Conservation (phyloP, 129 eudicot species). For the Helianthus tuberosus region DNA sequence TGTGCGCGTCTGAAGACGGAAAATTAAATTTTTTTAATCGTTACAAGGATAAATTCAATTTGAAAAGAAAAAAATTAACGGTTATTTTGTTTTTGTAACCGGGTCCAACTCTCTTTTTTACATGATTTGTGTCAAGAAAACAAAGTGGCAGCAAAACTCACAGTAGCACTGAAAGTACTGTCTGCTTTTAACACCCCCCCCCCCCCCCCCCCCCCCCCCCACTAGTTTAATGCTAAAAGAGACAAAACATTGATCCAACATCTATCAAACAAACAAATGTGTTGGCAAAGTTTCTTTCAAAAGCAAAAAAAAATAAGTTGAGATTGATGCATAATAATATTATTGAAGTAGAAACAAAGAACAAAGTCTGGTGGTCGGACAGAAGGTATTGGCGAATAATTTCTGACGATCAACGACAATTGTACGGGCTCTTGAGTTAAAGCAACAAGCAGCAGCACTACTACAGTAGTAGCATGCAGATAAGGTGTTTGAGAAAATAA, state of each 20-base stretch:
- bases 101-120: not conserved
- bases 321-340: slow-evolving; percentile 4
- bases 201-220: too few relatives aligned
- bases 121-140: slow-evolving; percentile 17
- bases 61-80: too few relatives aligned
- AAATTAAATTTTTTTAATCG: too few relatives aligned
- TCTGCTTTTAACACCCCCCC: not conserved
- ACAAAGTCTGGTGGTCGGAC: slow-evolving; percentile 2
- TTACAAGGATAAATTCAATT: too few relatives aligned
- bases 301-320: not conserved
- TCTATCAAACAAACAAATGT: not conserved
- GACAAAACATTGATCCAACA: slow-evolving; percentile 19
- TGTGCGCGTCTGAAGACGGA: too few relatives aligned
- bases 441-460: not conserved
- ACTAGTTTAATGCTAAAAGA: not conserved
- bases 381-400: slow-evolving; percentile 30
- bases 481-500: slow-evolving; percentile 20
- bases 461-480: slow-evolving; percentile 21
- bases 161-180: slow-evolving; percentile 11
- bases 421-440: slow-evolving; percentile 16
- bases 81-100: too few relatives aligned
- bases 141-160: slow-evolving; percentile 1
- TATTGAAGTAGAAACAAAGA: slow-evolving; percentile 19
- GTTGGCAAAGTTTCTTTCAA: not conserved
- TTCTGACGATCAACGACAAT: slow-evolving; percentile 24